Conservation (phyloP, 2,329 filamentous ascomycete genomes). For the Geosmithia morbida region DNA sequence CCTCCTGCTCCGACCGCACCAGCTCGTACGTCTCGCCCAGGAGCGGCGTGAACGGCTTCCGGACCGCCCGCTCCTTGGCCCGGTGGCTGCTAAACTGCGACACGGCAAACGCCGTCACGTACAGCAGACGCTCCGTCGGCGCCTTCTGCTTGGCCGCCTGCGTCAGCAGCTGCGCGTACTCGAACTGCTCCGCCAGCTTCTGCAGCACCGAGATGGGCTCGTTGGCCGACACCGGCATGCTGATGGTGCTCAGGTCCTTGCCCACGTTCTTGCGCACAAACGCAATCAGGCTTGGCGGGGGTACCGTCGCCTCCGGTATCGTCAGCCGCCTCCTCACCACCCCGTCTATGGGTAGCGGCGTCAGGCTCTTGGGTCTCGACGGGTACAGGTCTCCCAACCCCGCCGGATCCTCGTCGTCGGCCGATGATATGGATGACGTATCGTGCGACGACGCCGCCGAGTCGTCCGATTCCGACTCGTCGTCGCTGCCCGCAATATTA, state of each 20-base stretch:
- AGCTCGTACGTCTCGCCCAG: constrained; percentile 93
- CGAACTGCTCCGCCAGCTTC: constrained; percentile 76
- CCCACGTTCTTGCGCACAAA: constrained; percentile 96
- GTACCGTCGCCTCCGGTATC: constrained; percentile 59
- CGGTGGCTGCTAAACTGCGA: constrained; percentile 72
- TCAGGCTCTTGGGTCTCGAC: constrained; percentile 56
- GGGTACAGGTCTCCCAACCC: constrained; percentile 59
- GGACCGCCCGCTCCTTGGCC: constrained; percentile 78
- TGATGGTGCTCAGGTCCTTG: constrained; percentile 91
- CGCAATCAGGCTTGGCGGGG: constrained; percentile 81
- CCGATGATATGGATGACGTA: constrained; percentile 43
- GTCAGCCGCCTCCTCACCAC: constrained; percentile 51
- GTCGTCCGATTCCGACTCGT: constrained; percentile 38
- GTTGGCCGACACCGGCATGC: constrained; percentile 94
- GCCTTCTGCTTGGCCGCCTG: constrained; percentile 50
- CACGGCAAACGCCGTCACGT: constrained; percentile 81
- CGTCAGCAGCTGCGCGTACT: constrained; percentile 79
- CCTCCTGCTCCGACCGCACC: constrained; percentile 65
- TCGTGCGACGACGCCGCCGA: constrained; percentile 37
- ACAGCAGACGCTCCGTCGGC: constrained; percentile 57
- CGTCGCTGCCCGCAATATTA: constrained; percentile 57
- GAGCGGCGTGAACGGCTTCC: constrained; percentile 95
- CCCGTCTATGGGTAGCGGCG: constrained; percentile 60
- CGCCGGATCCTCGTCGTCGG: constrained; percentile 41
- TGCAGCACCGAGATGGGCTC: constrained; percentile 84